Evolutionary conservation across 768 basidiomycete species (phyloP).

Genomic region (Tulasnella sp.): DNA sequence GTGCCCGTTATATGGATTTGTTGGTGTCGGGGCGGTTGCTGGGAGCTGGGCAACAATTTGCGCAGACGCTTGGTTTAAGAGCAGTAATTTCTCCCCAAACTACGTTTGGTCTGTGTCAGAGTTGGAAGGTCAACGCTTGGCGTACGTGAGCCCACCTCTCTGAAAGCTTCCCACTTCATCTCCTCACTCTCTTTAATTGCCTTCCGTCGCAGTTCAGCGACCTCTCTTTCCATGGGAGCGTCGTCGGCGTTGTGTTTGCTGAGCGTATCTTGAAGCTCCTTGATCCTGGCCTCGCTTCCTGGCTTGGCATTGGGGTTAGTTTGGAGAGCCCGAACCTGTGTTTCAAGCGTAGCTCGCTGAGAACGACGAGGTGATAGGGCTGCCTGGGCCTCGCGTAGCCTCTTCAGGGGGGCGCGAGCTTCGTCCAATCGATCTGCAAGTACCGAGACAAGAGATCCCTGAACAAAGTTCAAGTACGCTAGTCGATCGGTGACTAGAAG

Average conservation of each 20-base stretch:
- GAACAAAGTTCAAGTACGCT: constrained; percentile 74
- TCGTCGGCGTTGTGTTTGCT: constrained; percentile 62
- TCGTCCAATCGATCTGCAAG: constrained; percentile 60
- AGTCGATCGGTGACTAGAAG: constrained; percentile 68
- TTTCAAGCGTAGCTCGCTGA: constrained; percentile 52
- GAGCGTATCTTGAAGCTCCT: constrained; percentile 67
- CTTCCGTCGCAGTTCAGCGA: constrained; percentile 69
- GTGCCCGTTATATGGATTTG: constrained; percentile 56
- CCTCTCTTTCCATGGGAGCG: constrained; percentile 60
- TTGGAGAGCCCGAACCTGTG: constrained; percentile 33
- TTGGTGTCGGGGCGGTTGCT: constrained; percentile 55
- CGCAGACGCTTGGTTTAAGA: constrained; percentile 66
- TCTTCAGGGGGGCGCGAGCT: constrained; percentile 65
- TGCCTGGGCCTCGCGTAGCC: constrained; percentile 65
- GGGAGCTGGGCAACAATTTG: constrained; percentile 63
- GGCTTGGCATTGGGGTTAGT: background rate
- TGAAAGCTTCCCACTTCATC: constrained; percentile 73
- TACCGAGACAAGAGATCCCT: constrained; percentile 60
- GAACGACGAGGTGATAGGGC: constrained; percentile 59
- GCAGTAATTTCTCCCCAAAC: constrained; percentile 77
- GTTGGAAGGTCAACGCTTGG: background rate
- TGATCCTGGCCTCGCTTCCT: constrained; percentile 41
- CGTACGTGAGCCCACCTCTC: constrained; percentile 50
- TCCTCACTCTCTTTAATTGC: constrained; percentile 70
- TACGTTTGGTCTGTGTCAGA: constrained; percentile 32